These are phyloP conservation scores for Trichoderma virens DNA, from an alignment of 495 filamentous ascomycete genomes.

Conservation along the genomic window DNA sequence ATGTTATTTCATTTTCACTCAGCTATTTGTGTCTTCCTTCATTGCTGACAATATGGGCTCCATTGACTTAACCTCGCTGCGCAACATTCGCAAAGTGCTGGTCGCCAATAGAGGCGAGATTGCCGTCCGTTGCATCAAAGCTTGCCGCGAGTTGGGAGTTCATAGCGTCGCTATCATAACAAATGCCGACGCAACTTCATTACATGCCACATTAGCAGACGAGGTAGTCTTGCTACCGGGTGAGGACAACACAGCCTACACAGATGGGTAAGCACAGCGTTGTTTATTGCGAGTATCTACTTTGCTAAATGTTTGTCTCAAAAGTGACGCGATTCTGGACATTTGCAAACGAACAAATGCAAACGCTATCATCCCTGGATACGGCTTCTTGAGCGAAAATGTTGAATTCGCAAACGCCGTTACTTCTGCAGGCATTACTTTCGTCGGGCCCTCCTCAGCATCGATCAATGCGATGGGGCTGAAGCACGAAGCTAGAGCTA, in stretches of 20 bases:
- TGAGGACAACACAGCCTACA: constrained; percentile 19
- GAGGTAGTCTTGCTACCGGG: constrained; percentile 28
- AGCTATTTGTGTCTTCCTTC: no score
- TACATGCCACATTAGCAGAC: constrained; percentile 47
- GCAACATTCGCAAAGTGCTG: constrained; percentile 14
- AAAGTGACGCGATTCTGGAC: constrained; percentile 18
- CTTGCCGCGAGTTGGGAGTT: constrained; percentile 34
- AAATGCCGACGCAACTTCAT: constrained; percentile 44
- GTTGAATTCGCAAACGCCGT: constrained; percentile 45
- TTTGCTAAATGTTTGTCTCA: constrained; percentile 10
- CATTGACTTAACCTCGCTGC: no score
- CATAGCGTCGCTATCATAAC: constrained; percentile 49
- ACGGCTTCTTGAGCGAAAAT: constrained; percentile 50
- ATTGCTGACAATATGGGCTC: no score
- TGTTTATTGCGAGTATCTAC: neutral
- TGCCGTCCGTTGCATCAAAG: constrained; percentile 39
- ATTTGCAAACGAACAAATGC: constrained; percentile 15
- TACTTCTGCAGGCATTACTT: constrained; percentile 41
- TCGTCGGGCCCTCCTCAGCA: constrained; percentile 46
- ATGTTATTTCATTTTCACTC: no score
- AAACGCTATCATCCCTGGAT: constrained; percentile 22
- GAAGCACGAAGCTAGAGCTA: constrained; percentile 47
- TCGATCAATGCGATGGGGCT: constrained; percentile 48
- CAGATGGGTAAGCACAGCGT: constrained; percentile 15
- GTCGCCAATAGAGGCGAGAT: constrained; percentile 53